Evolutionary conservation across 371 early-diverging fungal species (phyloP).

Genomic region (Sporodiniella umbellata): DNA sequence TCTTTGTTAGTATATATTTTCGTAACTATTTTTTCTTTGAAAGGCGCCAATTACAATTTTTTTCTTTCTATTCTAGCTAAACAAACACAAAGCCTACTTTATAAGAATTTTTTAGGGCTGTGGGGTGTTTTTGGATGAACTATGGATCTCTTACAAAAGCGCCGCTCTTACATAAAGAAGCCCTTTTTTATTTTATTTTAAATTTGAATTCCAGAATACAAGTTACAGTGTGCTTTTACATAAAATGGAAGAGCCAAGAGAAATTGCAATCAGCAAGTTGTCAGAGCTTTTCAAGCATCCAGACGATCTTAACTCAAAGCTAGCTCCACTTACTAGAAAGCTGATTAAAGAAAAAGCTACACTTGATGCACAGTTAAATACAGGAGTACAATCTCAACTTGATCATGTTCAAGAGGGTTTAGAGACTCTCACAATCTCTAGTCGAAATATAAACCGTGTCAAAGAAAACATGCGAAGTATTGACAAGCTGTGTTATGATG

Average conservation of each 20-base stretch:
- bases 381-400: constrained; percentile 88
- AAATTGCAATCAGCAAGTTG: constrained; percentile 48
- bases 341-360: constrained; percentile 87
- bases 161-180: too few species aligned
- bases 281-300: constrained; percentile 80
- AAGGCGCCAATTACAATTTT: too few species aligned
- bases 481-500: constrained; percentile 79
- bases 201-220: too few species aligned
- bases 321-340: constrained; percentile 73
- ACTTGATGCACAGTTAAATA: constrained; percentile 93
- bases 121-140: too few species aligned
- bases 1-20: too few species aligned
- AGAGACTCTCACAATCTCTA: constrained; percentile 67
- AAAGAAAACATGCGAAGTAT: constrained; percentile 75
- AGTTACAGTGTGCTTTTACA: too few species aligned
- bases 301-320: constrained; percentile 88
- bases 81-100: too few species aligned
- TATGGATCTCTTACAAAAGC: too few species aligned
- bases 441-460: constrained; percentile 64
- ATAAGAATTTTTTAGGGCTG: too few species aligned
- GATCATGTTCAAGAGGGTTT: constrained; percentile 90
- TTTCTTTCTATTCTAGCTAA: too few species aligned
- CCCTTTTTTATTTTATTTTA: too few species aligned
- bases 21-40: too few species aligned
- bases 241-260: constrained; percentile 50